Base-by-base conservation (phyloP, 1,284 basidiomycete species). In the Chiua sp. region DNA sequence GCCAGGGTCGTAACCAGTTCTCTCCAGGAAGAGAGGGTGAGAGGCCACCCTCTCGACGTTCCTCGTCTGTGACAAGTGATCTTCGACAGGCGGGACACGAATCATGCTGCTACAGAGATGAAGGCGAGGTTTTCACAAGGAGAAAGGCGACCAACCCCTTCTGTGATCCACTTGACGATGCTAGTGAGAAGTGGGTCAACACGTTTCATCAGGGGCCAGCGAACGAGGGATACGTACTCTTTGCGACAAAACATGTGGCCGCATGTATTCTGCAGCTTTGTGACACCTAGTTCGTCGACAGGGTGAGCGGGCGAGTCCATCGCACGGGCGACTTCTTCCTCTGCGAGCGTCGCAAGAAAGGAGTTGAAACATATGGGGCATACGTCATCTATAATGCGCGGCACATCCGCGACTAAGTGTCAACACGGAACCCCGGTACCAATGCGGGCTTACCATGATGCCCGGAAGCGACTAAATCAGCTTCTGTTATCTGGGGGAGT, bases 241-340 rank as follows among this genome's bases (percentile, higher is more conserved):
- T 84, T 85, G 64, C 87, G 82, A 71, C 90, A 92, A 68, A 92
- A 92, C 22, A 88, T 65, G 69, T 92, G 90, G 8, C 85, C 84
- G 65, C 90, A 92, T 30, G 87, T 79, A 55, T 65, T 83, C 71
- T 52, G 76, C 71, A 92, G 75, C 61, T 79, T 80, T 30, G 88
- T 90, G 22, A 92, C 85, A 3, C 90, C 91, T 3, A 90, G 73
- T 48, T 86, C 81, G 59, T 90, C 87, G n/a, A 79, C 61, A 16
- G 87, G 81, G 62, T 87, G 82, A 8, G 90, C 88, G 8, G 90
- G 88, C 1, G 89, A 89, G 66, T 92, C 89, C 86, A 92, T 87
- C 4, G 81, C 90, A 30, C 78, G 68, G 1, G 88, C 87, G 51
- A 81, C 81, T 73, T 92, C 89, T 69, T 91, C 88, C 64, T 92